phyloP scores from a whole-genome alignment of 1,139 yeast species.

The Pichia kudriavzevii region DNA sequence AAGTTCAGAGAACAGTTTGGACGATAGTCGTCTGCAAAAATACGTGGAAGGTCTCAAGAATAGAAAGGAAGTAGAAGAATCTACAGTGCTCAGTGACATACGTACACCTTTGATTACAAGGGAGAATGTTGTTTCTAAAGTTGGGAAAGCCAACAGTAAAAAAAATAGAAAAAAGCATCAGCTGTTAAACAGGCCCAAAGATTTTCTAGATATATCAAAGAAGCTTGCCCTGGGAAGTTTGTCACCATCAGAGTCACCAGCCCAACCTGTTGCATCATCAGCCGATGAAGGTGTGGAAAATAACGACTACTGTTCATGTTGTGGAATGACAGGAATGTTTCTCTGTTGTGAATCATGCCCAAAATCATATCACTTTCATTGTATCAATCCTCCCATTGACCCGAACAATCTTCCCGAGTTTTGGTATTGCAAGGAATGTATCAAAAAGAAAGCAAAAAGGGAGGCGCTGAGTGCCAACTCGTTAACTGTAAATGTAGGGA shows the following conservation, averaged over 20 bases:
- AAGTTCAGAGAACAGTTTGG: not conserved
- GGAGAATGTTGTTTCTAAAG: not conserved
- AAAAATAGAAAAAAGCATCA: not conserved
- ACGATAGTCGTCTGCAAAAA: conserved; percentile 5
- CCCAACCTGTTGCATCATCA: not conserved
- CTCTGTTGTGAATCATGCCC: conserved; percentile 95
- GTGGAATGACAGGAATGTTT: conserved; percentile 84
- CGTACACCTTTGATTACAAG: conserved; percentile 1
- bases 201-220: too few species aligned
- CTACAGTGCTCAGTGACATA: conserved; percentile 23
- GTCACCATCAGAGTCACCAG: not conserved
- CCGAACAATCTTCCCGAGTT: conserved; percentile 71
- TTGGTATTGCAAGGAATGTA: conserved; percentile 84
- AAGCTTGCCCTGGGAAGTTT: not conserved
- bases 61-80: conserved; percentile 31
- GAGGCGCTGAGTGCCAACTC: not conserved
- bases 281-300: conserved; percentile 39
- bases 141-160: not conserved
- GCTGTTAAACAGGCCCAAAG: too few species aligned
- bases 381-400: conserved; percentile 86
- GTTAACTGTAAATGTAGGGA: conserved; percentile 30
- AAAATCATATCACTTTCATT: conserved; percentile 80
- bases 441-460: conserved; percentile 27
- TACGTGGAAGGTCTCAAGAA: conserved; percentile 28
- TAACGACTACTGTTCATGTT: conserved; percentile 82